A percentile compares a stretch with the other conserved stretches of the same genome.
These are phyloP conservation scores for Cicer yamashitae DNA, from an alignment of 306 rosid species.

Conservation along the genomic window DNA sequence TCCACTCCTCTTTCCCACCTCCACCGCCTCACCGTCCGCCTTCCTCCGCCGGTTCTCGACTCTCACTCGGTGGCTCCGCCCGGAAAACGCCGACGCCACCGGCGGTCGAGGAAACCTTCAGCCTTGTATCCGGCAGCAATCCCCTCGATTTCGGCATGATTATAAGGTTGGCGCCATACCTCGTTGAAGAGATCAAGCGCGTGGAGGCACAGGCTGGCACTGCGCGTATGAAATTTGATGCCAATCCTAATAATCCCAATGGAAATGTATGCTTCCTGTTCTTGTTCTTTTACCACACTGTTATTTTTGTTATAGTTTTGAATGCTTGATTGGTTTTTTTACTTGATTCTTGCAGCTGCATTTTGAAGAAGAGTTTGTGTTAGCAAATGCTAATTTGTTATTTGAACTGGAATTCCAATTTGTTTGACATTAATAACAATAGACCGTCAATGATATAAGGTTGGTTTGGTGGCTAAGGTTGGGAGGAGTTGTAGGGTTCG, in stretches of 20 bases:
- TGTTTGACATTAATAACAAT: neutral
- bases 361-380: conserved; percentile 29
- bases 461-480: too few relatives aligned
- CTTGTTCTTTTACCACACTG: neutral
- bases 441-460: too few relatives aligned
- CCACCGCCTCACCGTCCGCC: conserved; percentile 61
- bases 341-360: neutral
- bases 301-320: neutral
- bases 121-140: conserved; percentile 68
- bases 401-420: conserved; percentile 6
- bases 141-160: conserved; percentile 85
- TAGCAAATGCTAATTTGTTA: neutral
- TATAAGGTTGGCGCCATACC: conserved; percentile 79
- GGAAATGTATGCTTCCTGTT: conserved; percentile 69
- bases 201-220: conserved; percentile 81
- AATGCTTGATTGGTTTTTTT: conserved; percentile 25
- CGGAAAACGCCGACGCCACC: conserved; percentile 47
- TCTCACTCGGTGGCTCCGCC: conserved; percentile 62
- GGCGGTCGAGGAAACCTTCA: conserved; percentile 79
- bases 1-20: conserved; percentile 58
- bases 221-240: conserved; percentile 80
- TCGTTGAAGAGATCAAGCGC: conserved; percentile 96
- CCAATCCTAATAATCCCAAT: conserved; percentile 55
- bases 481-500: too few relatives aligned
- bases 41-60: conserved; percentile 54